phyloP scores from a whole-genome alignment of 148 eudicot species.

The Heliamphora exappendiculata region DNA sequence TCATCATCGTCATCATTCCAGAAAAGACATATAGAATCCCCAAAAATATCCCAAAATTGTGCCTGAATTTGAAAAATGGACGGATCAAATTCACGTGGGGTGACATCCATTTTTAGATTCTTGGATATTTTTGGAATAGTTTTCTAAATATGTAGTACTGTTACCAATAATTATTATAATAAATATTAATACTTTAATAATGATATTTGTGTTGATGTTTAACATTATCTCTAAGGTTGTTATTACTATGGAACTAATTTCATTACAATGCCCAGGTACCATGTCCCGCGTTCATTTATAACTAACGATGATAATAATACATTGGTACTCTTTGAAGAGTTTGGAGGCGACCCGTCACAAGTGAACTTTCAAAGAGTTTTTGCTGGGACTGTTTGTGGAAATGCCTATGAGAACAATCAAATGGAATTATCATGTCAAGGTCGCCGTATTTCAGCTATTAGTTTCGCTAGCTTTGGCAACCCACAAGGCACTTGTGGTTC shows the following conservation, averaged over 20 bases:
- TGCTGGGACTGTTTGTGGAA: slow-evolving; percentile 34
- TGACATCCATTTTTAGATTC: no score
- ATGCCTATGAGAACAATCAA: slow-evolving; percentile 34
- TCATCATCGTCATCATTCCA: background rate
- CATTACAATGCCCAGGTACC: slow-evolving; percentile 33
- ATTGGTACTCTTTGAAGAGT: slow-evolving; percentile 55
- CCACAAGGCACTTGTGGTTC: slow-evolving; percentile 44
- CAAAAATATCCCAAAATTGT: no score
- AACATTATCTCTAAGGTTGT: background rate
- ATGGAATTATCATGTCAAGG: slow-evolving; percentile 44
- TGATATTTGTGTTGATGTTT: background rate
- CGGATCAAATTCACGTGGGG: no score
- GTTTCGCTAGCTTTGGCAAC: slow-evolving; percentile 49
- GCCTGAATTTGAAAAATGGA: no score
- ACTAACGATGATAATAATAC: slow-evolving; percentile 32
- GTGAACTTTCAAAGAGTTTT: slow-evolving; percentile 49
- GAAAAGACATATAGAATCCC: no score
- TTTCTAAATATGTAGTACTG: no score
- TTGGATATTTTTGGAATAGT: no score
- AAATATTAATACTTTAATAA: background rate
- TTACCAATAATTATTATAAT: no score
- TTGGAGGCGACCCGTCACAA: slow-evolving; percentile 58
- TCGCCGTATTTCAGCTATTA: slow-evolving; percentile 27
- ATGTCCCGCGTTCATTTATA: slow-evolving; percentile 57
- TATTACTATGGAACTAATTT: background rate